These are phyloP conservation scores for Glycyrrhiza uralensis DNA, from an alignment of 306 rosid genomes.

Conservation along the genomic window DNA sequence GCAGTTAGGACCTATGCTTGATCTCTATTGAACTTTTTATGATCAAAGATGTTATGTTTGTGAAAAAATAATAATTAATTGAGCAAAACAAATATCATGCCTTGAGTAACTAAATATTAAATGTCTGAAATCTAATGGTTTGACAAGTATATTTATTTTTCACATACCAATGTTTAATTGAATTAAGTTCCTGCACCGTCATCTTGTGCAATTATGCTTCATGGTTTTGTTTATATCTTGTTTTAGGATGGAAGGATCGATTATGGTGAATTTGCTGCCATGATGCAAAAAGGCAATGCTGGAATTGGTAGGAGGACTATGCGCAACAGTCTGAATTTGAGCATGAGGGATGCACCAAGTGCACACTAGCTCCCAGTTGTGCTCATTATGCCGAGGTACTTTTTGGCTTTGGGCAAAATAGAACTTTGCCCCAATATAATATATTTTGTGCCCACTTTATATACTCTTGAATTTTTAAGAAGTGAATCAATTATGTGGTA, in stretches of 20 bases:
- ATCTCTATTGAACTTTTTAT: conserved; percentile 10
- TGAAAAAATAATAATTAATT: not conserved
- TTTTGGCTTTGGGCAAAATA: conserved; percentile 20
- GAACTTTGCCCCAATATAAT: not conserved
- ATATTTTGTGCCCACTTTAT: not conserved
- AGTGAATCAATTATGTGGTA: not conserved
- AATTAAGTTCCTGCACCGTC: conserved; percentile 3
- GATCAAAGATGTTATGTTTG: not conserved
- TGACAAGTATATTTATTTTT: conserved; percentile 12
- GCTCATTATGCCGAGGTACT: conserved; percentile 51
- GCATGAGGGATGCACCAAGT: conserved; percentile 88
- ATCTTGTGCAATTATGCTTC: conserved; percentile 19
- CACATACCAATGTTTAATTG: not conserved
- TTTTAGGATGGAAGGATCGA: conserved; percentile 91
- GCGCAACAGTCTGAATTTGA: conserved; percentile 86
- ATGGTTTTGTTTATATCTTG: conserved; percentile 20
- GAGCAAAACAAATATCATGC: not conserved
- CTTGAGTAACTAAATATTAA: conserved; percentile 18
- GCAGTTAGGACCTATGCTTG: conserved; percentile 12
- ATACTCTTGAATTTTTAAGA: conserved; percentile 8
- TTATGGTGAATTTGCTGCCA: conserved; percentile 89
- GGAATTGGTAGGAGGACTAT: conserved; percentile 91
- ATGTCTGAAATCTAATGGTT: conserved; percentile 16
- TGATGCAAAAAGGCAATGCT: conserved; percentile 94
- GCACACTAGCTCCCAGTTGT: conserved; percentile 44